Percentiles rank a stretch among this genome's conserved stretches.
These are phyloP conservation scores for Tillandsia fasciculata DNA, from an alignment of 176 grass and related monocot genomes.

Conservation along the genomic window DNA sequence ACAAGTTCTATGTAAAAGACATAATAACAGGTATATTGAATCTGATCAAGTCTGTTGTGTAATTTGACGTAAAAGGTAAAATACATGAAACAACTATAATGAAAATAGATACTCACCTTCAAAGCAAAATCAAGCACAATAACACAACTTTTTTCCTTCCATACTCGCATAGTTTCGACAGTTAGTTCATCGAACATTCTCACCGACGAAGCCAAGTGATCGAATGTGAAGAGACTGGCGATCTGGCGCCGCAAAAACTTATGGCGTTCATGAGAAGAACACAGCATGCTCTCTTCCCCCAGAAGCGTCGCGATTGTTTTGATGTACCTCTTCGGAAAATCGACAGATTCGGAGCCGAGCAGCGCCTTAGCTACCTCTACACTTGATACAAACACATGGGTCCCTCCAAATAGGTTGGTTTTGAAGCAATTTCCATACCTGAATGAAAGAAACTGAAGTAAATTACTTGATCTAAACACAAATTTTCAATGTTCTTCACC, in stretches of 20 bases:
- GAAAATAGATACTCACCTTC: conserved; percentile 8
- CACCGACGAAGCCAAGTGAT: conserved; percentile 29
- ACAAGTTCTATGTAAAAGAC: too few relatives aligned
- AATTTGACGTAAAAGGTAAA: not conserved
- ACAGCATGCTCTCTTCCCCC: conserved; percentile 74
- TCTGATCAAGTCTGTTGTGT: not conserved
- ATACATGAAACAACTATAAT: not conserved
- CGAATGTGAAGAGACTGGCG: conserved; percentile 43
- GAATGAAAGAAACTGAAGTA: not conserved
- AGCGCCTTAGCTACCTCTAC: conserved; percentile 18
- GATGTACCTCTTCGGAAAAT: conserved; percentile 80
- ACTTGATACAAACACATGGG: too few relatives aligned
- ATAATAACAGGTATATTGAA: not conserved
- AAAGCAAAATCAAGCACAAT: conserved; percentile 57
- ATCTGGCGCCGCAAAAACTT: conserved; percentile 37
- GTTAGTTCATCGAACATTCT: conserved; percentile 34
- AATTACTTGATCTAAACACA: not conserved
- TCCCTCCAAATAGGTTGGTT: conserved; percentile 33
- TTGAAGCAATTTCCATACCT: conserved; percentile 62
- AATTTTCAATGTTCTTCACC: too few relatives aligned
- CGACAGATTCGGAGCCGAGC: conserved; percentile 37
- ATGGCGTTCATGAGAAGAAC: conserved; percentile 46
- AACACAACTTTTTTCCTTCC: not conserved
- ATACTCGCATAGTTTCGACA: not conserved
- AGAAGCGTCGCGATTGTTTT: conserved; percentile 59